Evolutionary conservation across 768 basidiomycete species (phyloP), one percentile per base, ranked within the genome.

Genomic region (Rhodotorula diobovata): DNA sequence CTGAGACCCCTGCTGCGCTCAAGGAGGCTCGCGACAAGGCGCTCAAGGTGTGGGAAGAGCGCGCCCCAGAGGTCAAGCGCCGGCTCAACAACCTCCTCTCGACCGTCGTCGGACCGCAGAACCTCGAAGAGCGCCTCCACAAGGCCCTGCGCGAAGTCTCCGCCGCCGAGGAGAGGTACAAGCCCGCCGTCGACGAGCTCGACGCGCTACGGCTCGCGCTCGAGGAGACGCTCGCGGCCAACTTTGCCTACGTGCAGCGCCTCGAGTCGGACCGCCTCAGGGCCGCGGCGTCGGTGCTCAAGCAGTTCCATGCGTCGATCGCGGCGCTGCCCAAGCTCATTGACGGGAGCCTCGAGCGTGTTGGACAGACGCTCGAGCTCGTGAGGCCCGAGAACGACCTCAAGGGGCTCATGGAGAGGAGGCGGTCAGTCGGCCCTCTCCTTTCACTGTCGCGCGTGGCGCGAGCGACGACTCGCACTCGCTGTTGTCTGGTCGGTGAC

Each of bases 241-340:
- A 76, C 56, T 55, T 71, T 34, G 37, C 68, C n/a, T 73, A 73
- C 67, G 28, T 62, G 2, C 66, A 73, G 34, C 69, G 70, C 30
- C 63, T 59, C 50, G 75, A 76, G 41, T 23, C 56, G 18, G 71
- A 76, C 54, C 68, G 75, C 23, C 66, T 73, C 43, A 58, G 66
- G n/a, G 72, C 75, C 9, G 68, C 65, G 2, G 43, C 63, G 1
- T 59, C 60, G 20, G 75, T 73, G 16, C 68, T 76, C 30, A 54
- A 63, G 12, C 58, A 56, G 3, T 76, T 57, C 63, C 67, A 75
- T 25, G 39, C 61, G 0, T 41, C 63, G 16, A 16, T 70, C 48
- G 28, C 58, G 10, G 46, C 48, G 20, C 43, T 75, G 7, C 67
- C 71, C 9, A 46, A 50, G 25, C 18, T 28, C 9, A 35, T 72